Conservation (phyloP, 768 basidiomycete species). For the Lyophyllum shimeji region DNA sequence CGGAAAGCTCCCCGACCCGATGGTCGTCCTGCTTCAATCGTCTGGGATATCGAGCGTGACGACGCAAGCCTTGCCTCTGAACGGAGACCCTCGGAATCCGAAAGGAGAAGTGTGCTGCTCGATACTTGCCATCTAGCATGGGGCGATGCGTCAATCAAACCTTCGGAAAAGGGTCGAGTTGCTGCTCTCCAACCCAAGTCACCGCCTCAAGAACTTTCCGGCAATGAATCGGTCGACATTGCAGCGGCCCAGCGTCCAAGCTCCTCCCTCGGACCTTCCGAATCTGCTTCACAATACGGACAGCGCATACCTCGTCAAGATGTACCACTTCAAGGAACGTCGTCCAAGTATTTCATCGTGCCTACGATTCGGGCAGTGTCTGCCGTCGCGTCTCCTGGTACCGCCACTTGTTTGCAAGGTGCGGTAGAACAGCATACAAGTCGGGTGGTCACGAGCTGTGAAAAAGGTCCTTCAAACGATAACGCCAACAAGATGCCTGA, state of each 20-base stretch:
- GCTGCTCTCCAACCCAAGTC: neutral
- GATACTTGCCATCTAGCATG: constrained; percentile 27
- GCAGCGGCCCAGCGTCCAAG: constrained; percentile 13
- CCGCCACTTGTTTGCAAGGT: neutral
- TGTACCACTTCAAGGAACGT: neutral
- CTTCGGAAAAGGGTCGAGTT: neutral
- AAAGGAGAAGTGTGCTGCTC: constrained; percentile 30
- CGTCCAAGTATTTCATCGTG: constrained; percentile 12
- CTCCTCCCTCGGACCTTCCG: constrained; percentile 40
- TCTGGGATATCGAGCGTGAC: constrained; percentile 59
- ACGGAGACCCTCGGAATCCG: neutral
- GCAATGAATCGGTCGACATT: neutral
- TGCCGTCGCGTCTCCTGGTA: neutral
- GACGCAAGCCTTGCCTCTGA: constrained; percentile 24
- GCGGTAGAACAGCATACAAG: neutral
- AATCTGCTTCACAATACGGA: constrained; percentile 53
- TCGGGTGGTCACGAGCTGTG: neutral
- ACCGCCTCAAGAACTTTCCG: neutral
- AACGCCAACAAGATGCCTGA: neutral
- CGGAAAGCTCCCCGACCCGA: neutral
- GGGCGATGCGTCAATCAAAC: neutral
- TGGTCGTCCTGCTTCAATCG: constrained; percentile 32
- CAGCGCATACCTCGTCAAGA: neutral
- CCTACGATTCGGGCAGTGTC: neutral
- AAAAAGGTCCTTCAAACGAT: neutral